Conservation (phyloP, 176 grass and related monocot species). For the Ananas comosus region DNA sequence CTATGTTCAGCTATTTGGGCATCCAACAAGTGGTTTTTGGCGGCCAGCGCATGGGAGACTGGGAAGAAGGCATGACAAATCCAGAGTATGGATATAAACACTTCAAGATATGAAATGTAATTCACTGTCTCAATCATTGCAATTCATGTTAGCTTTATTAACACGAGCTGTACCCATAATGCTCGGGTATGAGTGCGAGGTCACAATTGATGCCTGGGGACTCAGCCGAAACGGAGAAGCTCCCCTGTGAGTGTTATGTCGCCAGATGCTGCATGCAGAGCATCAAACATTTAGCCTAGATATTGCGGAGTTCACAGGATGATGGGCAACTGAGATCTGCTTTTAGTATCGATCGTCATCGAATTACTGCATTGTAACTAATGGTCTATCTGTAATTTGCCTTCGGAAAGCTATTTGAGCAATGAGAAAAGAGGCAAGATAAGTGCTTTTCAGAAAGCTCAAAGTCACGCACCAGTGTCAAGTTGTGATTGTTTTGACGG, state of each 20-base stretch:
- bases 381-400: too few species aligned
- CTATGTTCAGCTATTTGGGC: slow-evolving; percentile 50
- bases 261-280: not conserved
- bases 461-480: too few species aligned
- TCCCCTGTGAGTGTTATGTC: not conserved
- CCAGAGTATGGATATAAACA: slow-evolving; percentile 66
- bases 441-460: too few species aligned
- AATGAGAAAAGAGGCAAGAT: too few species aligned
- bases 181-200: not conserved
- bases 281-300: not conserved
- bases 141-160: too few species aligned
- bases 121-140: not conserved
- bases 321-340: too few species aligned
- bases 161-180: not conserved
- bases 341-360: too few species aligned
- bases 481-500: too few species aligned
- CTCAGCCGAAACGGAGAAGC: not conserved
- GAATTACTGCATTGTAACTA: too few species aligned
- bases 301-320: not conserved
- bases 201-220: not conserved
- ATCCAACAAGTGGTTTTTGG: slow-evolving; percentile 83
- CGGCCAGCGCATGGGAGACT: slow-evolving; percentile 57
- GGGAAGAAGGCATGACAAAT: slow-evolving; percentile 83
- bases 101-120: slow-evolving; percentile 54
- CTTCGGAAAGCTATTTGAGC: too few species aligned